Evolutionary conservation across 768 basidiomycete species (phyloP).

Genomic region (Suillus occidentalis): DNA sequence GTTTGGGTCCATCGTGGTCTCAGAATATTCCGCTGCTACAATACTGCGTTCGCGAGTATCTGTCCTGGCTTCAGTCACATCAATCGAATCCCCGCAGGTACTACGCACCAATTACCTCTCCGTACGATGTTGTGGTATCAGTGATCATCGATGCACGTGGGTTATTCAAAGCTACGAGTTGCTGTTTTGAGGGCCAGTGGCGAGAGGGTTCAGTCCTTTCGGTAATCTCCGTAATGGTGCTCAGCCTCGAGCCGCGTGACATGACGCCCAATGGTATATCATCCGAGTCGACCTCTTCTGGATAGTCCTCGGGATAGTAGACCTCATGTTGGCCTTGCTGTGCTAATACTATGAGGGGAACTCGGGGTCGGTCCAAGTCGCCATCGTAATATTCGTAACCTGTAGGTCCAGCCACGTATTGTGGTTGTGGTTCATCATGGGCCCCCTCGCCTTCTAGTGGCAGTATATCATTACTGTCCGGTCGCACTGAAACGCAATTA

Average conservation of each 20-base stretch:
- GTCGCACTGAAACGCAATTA: slow-evolving; percentile 25
- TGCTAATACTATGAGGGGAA: slow-evolving; percentile 61
- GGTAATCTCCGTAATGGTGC: slow-evolving; percentile 67
- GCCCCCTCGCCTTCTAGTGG: slow-evolving; percentile 14
- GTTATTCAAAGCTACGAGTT: slow-evolving; percentile 38
- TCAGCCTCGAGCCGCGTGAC: slow-evolving; percentile 42
- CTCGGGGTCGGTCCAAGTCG: slow-evolving; percentile 43
- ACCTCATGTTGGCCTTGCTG: slow-evolving; percentile 49
- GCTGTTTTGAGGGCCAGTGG: slow-evolving; percentile 44
- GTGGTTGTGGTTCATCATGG: slow-evolving; percentile 10
- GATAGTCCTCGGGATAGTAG: slow-evolving; percentile 24
- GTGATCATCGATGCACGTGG: slow-evolving; percentile 38
- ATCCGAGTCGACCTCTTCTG: slow-evolving; percentile 23
- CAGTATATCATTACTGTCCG: slow-evolving; percentile 16
- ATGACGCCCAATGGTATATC: slow-evolving; percentile 36
- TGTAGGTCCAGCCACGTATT: slow-evolving; percentile 19
- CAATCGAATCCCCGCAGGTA: background rate
- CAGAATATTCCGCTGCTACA: slow-evolving; percentile 10
- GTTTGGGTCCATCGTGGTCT: slow-evolving; percentile 48
- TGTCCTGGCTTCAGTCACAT: slow-evolving; percentile 14
- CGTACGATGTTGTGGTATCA: slow-evolving; percentile 58
- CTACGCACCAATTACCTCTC: slow-evolving; percentile 57
- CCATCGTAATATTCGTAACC: slow-evolving; percentile 21
- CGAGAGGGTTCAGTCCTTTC: slow-evolving; percentile 63
- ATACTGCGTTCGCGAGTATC: slow-evolving; percentile 16